These are phyloP conservation scores for Epichloe uncinata DNA, from an alignment of 2,329 filamentous ascomycete genomes.

Conservation along the genomic window DNA sequence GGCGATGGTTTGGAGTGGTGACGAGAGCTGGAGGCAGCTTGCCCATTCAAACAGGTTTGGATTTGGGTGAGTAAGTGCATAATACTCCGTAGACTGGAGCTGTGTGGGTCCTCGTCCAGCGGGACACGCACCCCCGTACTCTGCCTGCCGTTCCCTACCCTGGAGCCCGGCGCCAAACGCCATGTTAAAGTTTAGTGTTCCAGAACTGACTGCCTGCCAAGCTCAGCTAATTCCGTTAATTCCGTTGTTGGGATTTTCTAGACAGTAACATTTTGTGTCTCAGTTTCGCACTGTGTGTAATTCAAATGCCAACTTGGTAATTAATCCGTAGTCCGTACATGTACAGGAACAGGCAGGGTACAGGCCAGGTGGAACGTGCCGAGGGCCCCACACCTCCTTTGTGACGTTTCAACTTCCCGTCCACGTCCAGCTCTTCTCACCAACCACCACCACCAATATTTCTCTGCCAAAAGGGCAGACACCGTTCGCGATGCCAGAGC, in stretches of 20 bases:
- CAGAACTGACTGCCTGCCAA: too few species aligned
- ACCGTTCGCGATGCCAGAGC: background rate
- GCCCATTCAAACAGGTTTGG: background rate
- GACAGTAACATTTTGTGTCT: background rate
- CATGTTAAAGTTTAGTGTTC: too few species aligned
- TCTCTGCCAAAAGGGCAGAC: background rate
- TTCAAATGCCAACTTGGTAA: too few species aligned
- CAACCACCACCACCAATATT: background rate
- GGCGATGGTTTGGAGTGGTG: background rate
- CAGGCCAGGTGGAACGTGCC: background rate
- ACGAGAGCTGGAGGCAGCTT: slow-evolving; percentile 2
- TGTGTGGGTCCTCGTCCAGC: slow-evolving; percentile 2
- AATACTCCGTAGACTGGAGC: slow-evolving; percentile 1
- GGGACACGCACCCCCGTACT: slow-evolving; percentile 14
- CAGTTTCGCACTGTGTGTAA: too few species aligned
- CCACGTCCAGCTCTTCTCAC: background rate
- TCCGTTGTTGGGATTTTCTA: too few species aligned
- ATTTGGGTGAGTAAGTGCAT: too few species aligned
- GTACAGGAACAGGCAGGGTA: too few species aligned
- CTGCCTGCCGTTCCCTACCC: background rate
- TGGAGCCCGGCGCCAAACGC: background rate
- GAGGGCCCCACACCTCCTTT: background rate
- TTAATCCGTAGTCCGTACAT: too few species aligned
- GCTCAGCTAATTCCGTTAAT: too few species aligned
- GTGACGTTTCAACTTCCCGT: background rate